phyloP scores from a whole-genome alignment of 352 stramenopile genomes.

The Pythium folliculosum region DNA sequence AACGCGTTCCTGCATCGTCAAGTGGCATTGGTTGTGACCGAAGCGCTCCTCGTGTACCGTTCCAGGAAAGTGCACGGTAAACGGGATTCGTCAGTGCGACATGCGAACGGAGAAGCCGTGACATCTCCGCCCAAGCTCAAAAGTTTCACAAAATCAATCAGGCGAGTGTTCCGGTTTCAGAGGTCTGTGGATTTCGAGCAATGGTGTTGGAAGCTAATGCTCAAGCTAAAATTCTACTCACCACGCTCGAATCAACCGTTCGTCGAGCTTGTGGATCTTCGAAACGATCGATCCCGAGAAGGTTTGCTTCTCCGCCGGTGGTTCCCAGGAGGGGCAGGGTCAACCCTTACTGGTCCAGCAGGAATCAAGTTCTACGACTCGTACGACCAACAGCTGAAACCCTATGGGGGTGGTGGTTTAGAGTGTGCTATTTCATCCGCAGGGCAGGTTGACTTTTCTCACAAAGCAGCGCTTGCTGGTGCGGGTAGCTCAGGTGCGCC shows the following conservation, averaged over 20 bases:
- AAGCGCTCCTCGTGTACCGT: slow-evolving; percentile 75
- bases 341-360: slow-evolving; percentile 8
- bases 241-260: slow-evolving; percentile 65
- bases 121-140: slow-evolving; percentile 32
- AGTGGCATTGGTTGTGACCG: slow-evolving; percentile 74
- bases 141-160: slow-evolving; percentile 68
- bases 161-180: slow-evolving; percentile 64
- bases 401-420: background rate
- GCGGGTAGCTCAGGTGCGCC: slow-evolving; percentile 26
- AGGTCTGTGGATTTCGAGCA: slow-evolving; percentile 74
- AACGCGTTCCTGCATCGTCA: slow-evolving; percentile 72
- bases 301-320: slow-evolving; percentile 73
- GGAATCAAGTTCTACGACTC: slow-evolving; percentile 61
- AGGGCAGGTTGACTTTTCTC: slow-evolving; percentile 3
- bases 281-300: slow-evolving; percentile 69
- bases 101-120: slow-evolving; percentile 10
- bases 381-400: slow-evolving; percentile 35
- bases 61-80: slow-evolving; percentile 37
- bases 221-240: slow-evolving; percentile 85
- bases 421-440: background rate
- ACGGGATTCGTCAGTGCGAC: slow-evolving; percentile 6
- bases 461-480: slow-evolving; percentile 29
- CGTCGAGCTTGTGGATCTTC: slow-evolving; percentile 70
- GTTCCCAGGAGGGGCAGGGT: slow-evolving; percentile 53
- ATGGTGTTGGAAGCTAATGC: slow-evolving; percentile 85